A percentile compares a stretch with the other conserved stretches of the same genome.
phyloP scores from a whole-genome alignment of 129 eudicot genomes.

The Dittrichia graveolens region DNA sequence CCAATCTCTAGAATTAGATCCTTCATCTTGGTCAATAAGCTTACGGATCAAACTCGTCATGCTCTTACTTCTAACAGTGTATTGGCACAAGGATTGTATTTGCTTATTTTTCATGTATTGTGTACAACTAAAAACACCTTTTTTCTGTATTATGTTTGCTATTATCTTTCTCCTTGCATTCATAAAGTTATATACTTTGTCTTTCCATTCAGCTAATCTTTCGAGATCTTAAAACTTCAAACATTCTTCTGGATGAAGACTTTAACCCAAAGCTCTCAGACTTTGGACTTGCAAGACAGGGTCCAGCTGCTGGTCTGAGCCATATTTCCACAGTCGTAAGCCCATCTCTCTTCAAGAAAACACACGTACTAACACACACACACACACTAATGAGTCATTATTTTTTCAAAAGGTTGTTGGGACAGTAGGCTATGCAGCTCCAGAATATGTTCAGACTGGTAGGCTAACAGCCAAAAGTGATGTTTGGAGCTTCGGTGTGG shows the following conservation, averaged over 20 bases:
- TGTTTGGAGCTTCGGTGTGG: conserved; percentile 96
- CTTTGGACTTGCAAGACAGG: conserved; percentile 90
- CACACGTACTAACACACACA: neutral
- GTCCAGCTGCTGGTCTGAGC: conserved; percentile 76
- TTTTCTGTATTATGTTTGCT: too few relatives aligned
- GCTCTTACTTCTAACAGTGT: too few relatives aligned
- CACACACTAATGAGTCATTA: neutral
- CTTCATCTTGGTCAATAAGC: too few relatives aligned
- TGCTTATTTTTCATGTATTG: too few relatives aligned
- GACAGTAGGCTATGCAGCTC: conserved; percentile 90
- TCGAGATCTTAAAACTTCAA: conserved; percentile 84
- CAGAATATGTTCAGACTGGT: conserved; percentile 84
- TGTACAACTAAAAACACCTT: too few relatives aligned
- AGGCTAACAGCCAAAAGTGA: conserved; percentile 82
- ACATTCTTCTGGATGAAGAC: conserved; percentile 81
- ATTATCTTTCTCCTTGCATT: neutral
- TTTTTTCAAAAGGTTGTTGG: conserved; percentile 66
- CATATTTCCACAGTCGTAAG: conserved; percentile 87
- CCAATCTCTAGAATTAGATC: too few relatives aligned
- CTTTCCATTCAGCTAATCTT: conserved; percentile 67
- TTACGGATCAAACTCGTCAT: too few relatives aligned
- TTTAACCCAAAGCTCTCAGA: conserved; percentile 86
- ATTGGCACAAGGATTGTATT: too few relatives aligned
- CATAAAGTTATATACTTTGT: neutral
- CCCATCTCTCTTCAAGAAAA: conserved; percentile 17